Conservation (phyloP, 495 filamentous ascomycete species). For the Penicillium flavigenum region DNA sequence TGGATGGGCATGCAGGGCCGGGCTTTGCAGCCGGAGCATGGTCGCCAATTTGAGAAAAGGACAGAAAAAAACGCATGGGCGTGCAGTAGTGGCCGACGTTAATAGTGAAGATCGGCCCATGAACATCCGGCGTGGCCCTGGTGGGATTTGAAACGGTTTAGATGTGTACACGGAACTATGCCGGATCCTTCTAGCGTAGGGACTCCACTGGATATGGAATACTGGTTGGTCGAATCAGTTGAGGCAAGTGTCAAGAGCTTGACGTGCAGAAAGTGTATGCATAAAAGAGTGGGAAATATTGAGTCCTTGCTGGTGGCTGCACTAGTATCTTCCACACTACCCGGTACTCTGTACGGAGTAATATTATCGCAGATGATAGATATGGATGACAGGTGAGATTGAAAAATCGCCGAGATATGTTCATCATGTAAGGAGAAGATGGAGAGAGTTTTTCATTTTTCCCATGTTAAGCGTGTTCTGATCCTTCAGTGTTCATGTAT, state of each 20-base stretch:
- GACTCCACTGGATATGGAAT: background rate
- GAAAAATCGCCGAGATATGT: background rate
- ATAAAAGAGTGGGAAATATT: background rate
- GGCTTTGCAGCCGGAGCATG: background rate
- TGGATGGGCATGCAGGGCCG: background rate
- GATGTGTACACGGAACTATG: background rate
- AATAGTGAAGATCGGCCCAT: background rate
- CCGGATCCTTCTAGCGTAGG: background rate
- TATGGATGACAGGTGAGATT: too few species aligned
- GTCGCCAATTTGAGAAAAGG: background rate
- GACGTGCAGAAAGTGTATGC: background rate
- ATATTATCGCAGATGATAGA: background rate
- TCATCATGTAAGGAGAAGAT: background rate
- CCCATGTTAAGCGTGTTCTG: background rate
- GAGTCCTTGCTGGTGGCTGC: background rate
- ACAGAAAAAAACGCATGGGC: background rate
- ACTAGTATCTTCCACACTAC: too few species aligned
- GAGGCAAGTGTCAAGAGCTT: conserved; percentile 1
- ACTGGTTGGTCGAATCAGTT: background rate
- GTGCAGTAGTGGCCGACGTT: conserved; percentile 7
- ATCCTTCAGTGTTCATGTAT: background rate
- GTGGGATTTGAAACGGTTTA: background rate
- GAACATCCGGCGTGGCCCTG: background rate
- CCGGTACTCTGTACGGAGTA: too few species aligned
- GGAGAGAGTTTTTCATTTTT: too few species aligned